Base-by-base conservation (phyloP, 2,329 filamentous ascomycete genomes). In the Cercospora zeae-maydis region DNA sequence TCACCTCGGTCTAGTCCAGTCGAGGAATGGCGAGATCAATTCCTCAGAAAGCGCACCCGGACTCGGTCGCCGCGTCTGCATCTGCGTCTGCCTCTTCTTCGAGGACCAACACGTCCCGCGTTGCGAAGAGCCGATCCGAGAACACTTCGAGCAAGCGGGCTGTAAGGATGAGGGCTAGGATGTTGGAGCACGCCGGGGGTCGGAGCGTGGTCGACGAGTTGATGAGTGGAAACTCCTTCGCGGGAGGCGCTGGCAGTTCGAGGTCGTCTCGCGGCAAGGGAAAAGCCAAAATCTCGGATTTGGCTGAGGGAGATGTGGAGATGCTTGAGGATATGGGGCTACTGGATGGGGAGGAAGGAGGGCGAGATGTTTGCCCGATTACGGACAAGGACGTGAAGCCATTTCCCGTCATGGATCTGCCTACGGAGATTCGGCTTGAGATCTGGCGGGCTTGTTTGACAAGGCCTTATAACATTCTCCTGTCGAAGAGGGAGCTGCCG, bases 401-500 rank as follows among this genome's bases (percentile, higher is more conserved):
- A 1, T 73, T 80, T 64, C 74, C 73, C 0, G 75, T 80, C 64
- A 77, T 79, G 74, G 67, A 75, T 11, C 70, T 80, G n/a, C 78
- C 79, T 2, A 75, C 78, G n/a, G 79, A 81, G 66, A 73, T 81
- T n/a, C 74, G 79, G 16, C 69, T 80, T 19, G 73, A 78, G 62
- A 77, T 81, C 61, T 81, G 81, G 67, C 73, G 78, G 60, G 72
- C 71, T 24, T 75, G 72, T 55, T 58, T 75, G 59, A 75, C 72
- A 10, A 62, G 73, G 27, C 73, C 73, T 2, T 74, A 70, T 64
- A 70, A 72, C 24, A 71, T 75, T 42, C 42, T 73, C 59, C 67
- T 75, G 52, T 72, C 72, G 27, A 72, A 68, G 63, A 60, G 62
- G 19, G 69, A 72, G 45, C 58, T 59, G 51, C 63, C 61, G 39